Base-by-base conservation (phyloP, 805 yeast species). In the Torulaspora quercuum region DNA sequence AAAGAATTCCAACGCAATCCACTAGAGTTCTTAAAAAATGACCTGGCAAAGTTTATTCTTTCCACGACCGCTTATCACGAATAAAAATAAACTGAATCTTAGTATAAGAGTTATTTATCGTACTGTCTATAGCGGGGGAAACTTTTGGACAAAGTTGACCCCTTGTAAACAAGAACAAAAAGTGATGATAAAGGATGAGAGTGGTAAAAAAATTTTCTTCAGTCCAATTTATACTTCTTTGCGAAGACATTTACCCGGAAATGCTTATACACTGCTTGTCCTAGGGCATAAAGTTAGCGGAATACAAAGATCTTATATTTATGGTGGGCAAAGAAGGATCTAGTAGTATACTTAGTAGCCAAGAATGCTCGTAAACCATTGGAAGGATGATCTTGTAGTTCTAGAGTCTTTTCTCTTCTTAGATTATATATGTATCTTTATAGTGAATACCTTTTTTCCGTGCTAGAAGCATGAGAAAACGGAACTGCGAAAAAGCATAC, bases 41-140 rank as follows among this genome's bases (percentile, higher is more conserved):
- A 39, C 54, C 38, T 38, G 31, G 29, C n/a, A 29, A 15, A 29
- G 25, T 17, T 55, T 51, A 29, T 33, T 59, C 55, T 59, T 28
- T 55, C 63, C 63, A 37, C 49, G 36, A 44, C 44, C 52, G 56
- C 61, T 47, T 57, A 59, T 59, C 64, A 56, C 64, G 57, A 43
- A 42, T 33, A 23, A 39, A n/a, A 34, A 41, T 37, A 45, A 49
- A 52, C 46, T 26, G 35, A 22, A 35, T 34, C n/a, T 34, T 38
- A 33, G 28, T 37, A 31, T 42, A 41, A 37, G 33, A 41, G 48
- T 45, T 48, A 41, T 27, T 37, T 41, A 44, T 42, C 69, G 82
- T 76, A 77, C 83, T 77, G 83, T 77, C 83, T 76, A 65, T 56
- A 62, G 78, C 69, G 78, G 73, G 68, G 81, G 82, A 73, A 58